phyloP scores from a whole-genome alignment of 2,329 filamentous ascomycete species.

The Trichophaea hybrida region DNA sequence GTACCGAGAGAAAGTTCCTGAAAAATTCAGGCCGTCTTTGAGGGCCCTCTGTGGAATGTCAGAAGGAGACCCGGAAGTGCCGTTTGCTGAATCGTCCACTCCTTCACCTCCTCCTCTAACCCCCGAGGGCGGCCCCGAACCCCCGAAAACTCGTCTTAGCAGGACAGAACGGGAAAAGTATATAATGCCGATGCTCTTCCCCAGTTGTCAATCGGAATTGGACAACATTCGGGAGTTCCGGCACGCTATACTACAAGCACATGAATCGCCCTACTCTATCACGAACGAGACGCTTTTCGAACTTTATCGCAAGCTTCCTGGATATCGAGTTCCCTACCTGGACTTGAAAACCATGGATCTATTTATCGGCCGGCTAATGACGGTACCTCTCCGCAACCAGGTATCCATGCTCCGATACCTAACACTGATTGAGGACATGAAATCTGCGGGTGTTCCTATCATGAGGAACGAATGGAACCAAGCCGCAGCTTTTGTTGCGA shows the following conservation, averaged over 20 bases:
- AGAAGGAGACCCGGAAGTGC: background rate
- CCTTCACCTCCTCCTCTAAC: background rate
- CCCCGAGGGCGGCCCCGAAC: background rate
- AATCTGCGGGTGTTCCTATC: constrained; percentile 55
- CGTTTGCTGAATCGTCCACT: background rate
- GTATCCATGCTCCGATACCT: constrained; percentile 68
- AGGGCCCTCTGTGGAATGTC: background rate
- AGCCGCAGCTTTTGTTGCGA: constrained; percentile 64
- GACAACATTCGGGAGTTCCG: background rate
- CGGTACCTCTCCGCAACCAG: constrained; percentile 42
- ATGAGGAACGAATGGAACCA: constrained; percentile 62
- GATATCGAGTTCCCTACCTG: constrained; percentile 32
- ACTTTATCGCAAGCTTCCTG: constrained; percentile 30
- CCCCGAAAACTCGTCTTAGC: too few relatives aligned
- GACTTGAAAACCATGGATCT: constrained; percentile 42
- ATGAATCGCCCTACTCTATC: background rate
- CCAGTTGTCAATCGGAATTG: background rate
- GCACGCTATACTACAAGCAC: background rate
- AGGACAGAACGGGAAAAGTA: background rate
- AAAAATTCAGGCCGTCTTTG: background rate
- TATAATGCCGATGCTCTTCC: background rate
- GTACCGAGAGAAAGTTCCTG: background rate
- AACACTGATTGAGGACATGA: constrained; percentile 68
- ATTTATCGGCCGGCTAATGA: constrained; percentile 55
- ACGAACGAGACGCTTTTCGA: constrained; percentile 27